Evolutionary conservation across 106 monocot species (phyloP).

Genomic region (Allium sativum): DNA sequence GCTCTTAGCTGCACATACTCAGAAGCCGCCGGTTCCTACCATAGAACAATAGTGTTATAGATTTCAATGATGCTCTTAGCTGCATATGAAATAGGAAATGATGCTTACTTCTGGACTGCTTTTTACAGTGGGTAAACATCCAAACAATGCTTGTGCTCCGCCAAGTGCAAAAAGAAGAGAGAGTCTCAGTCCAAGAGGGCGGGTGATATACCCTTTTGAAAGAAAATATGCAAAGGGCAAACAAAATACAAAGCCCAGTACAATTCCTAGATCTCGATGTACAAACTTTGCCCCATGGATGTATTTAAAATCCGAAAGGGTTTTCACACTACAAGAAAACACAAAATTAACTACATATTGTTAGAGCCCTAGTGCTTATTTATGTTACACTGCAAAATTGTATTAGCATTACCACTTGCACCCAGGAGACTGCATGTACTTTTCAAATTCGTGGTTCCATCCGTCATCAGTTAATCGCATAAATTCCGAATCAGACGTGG

Average conservation of each 20-base stretch:
- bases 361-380: no score
- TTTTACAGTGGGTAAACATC: slow-evolving; percentile 99
- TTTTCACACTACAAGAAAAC: no score
- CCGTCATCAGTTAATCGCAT: no score
- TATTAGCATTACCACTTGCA: no score
- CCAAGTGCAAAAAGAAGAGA: slow-evolving; percentile 85
- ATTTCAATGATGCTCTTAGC: not conserved
- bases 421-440: no score
- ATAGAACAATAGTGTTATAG: slow-evolving; percentile 44
- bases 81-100: no score
- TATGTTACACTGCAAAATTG: no score
- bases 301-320: slow-evolving; percentile 96
- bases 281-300: slow-evolving; percentile 99
- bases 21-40: no score
- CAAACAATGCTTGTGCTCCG: slow-evolving; percentile 85
- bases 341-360: no score
- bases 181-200: slow-evolving; percentile 68
- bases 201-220: slow-evolving; percentile 76
- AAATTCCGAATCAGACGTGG: no score
- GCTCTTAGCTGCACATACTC: slow-evolving; percentile 95
- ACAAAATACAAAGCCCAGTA: slow-evolving; percentile 71
- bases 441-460: no score
- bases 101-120: slow-evolving; percentile 89
- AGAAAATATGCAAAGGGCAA: slow-evolving; percentile 80
- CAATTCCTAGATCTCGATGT: slow-evolving; percentile 97